Evolutionary conservation across 2,329 filamentous ascomycete genomes (phyloP).

Genomic region (Bertia moriformis): DNA sequence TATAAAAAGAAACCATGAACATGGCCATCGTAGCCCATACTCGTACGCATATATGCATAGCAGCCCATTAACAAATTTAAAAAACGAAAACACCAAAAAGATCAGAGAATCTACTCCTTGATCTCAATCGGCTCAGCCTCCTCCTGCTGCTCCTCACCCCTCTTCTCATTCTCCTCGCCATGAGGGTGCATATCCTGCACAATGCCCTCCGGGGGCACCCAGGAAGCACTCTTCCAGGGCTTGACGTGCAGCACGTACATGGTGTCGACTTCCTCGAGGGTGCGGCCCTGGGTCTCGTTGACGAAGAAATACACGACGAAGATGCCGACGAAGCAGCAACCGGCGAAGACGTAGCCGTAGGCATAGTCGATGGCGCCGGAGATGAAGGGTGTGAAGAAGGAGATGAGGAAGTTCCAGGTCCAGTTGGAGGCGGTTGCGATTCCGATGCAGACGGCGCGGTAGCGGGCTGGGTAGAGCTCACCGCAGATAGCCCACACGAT

Average conservation of each 20-base stretch:
- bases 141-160: background rate
- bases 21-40: too few species aligned
- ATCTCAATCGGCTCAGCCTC: background rate
- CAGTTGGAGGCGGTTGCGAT: slow-evolving; percentile 43
- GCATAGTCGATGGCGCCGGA: slow-evolving; percentile 53
- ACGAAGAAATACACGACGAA: slow-evolving; percentile 63
- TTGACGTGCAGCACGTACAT: slow-evolving; percentile 50
- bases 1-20: too few species aligned
- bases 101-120: background rate
- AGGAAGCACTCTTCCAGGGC: slow-evolving; percentile 17
- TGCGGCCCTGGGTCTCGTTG: slow-evolving; percentile 57
- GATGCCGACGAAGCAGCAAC: slow-evolving; percentile 47
- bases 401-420: slow-evolving; percentile 51
- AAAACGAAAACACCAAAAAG: too few species aligned
- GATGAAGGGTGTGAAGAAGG: slow-evolving; percentile 59
- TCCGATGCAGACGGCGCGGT: slow-evolving; percentile 36
- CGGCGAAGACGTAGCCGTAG: slow-evolving; percentile 60
- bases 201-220: slow-evolving; percentile 5
- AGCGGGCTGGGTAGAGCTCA: slow-evolving; percentile 47
- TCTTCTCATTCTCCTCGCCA: background rate
- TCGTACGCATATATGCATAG: too few species aligned
- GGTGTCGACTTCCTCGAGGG: slow-evolving; percentile 62
- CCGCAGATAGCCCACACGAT: slow-evolving; percentile 53
- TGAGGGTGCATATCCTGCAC: background rate
- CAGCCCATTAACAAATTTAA: too few species aligned